Evolutionary conservation across 441 rosid genomes (phyloP), one percentile per base, ranked within the genome.

Genomic region (Erodium moschatum): DNA sequence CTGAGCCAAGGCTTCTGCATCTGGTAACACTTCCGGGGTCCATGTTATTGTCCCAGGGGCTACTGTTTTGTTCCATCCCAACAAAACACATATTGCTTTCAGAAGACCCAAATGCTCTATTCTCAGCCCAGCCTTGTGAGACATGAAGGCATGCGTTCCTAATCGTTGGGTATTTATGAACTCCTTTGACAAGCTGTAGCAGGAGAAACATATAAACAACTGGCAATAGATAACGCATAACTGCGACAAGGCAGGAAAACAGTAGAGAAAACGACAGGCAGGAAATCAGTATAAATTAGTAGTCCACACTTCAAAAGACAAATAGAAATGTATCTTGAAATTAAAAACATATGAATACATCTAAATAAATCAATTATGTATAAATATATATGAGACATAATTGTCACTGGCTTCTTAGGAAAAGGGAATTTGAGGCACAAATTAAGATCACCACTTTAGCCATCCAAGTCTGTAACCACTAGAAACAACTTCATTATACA

Each of bases 41-140:
- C 90, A 85, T 29, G 87, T 79, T 71, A 75, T 70, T 1, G 78
- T 75, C 72, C 81, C 84, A 71, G 70, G 65, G 40, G 85, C 84
- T 61, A 76, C 81, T 56, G 44, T 73, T 66, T 68, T 75, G 48
- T 77, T 82, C 92, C 92, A 87, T 0, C 92, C 90, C 83, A 87
- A 69, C 75, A 87, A 67, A 72, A 82, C 82, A 52, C 92, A 85
- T 67, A 85, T 77, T 44, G 92, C 87, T 77, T 72, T 83, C 74
- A 82, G 86, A 73, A 87, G 85, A 66, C 90, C 92, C 76, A 85
- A 68, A 80, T 87, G 92, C 72, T 67, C 67, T n/a, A 82, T 79
- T 72, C 88, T 80, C 73, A 83, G 76, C 35, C 86, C 87, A 79
- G 29, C 75, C 70, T 76, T 82, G 80, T 67, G 87, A 70, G 87